phyloP scores from a whole-genome alignment of 2,329 filamentous ascomycete genomes.

The Boeremia exigua region DNA sequence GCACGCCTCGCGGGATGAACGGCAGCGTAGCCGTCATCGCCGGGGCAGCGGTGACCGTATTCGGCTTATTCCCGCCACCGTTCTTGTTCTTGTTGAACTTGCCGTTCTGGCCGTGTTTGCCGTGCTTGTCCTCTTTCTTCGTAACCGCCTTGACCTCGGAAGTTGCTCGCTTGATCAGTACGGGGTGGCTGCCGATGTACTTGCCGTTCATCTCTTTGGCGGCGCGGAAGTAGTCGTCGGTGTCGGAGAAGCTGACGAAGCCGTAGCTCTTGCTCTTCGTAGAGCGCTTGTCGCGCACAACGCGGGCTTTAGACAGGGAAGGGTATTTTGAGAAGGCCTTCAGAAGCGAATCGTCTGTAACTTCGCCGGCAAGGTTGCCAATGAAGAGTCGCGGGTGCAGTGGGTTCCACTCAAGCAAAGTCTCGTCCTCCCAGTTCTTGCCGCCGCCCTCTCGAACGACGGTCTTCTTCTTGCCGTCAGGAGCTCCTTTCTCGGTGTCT shows the following conservation, averaged over 20 bases:
- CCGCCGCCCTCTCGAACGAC: constrained; percentile 89
- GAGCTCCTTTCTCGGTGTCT: constrained; percentile 55
- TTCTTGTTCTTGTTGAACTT: constrained; percentile 58
- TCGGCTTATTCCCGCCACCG: constrained; percentile 30
- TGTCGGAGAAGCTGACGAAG: constrained; percentile 93
- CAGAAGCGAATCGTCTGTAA: constrained; percentile 91
- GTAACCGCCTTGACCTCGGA: constrained; percentile 85
- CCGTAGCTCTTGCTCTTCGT: constrained; percentile 96
- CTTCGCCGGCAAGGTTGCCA: constrained; percentile 94
- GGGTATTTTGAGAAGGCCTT: constrained; percentile 92
- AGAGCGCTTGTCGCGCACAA: constrained; percentile 93
- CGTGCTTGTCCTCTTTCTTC: constrained; percentile 54
- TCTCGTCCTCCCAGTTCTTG: constrained; percentile 87
- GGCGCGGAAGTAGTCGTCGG: constrained; percentile 94
- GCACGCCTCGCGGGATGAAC: constrained; percentile 37
- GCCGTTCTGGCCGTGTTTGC: constrained; percentile 40
- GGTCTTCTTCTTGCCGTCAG: constrained; percentile 76
- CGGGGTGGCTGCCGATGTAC: constrained; percentile 97
- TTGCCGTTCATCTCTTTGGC: constrained; percentile 99
- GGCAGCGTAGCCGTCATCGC: constrained; percentile 23
- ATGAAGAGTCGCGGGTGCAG: constrained; percentile 94
- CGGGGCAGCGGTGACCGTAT: constrained; percentile 18
- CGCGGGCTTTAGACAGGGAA: constrained; percentile 89
- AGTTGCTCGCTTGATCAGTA: constrained; percentile 83
- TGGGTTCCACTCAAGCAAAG: constrained; percentile 94